Conservation (phyloP, 306 rosid genomes). For the Vigna angularis region DNA sequence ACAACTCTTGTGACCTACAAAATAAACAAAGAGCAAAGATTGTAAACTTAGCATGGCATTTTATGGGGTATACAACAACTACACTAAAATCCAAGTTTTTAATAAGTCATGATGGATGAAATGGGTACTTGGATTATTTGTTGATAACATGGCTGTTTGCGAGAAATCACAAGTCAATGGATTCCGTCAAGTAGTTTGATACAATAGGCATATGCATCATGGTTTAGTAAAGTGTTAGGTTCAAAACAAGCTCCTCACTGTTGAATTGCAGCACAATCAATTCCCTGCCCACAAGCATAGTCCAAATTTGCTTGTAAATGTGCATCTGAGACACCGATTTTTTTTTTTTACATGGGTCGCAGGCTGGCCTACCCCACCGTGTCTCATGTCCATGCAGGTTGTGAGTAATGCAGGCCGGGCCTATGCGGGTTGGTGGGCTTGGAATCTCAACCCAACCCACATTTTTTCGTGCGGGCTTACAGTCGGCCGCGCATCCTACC, state of each 20-base stretch:
- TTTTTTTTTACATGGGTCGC: too few relatives aligned
- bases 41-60: too few relatives aligned
- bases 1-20: conserved; percentile 78
- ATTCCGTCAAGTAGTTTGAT: conserved; percentile 63
- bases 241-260: conserved; percentile 84
- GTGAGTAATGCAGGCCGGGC: too few relatives aligned
- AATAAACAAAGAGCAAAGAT: conserved; percentile 30
- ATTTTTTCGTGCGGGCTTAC: too few relatives aligned
- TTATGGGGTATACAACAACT: too few relatives aligned
- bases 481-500: too few relatives aligned
- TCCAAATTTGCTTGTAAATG: conserved; percentile 79
- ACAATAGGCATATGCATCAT: conserved; percentile 70
- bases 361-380: too few relatives aligned
- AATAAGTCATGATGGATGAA: background rate
- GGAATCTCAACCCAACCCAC: too few relatives aligned
- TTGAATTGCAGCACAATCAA: conserved; percentile 79
- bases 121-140: conserved; percentile 66
- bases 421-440: too few relatives aligned
- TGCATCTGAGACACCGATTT: conserved; percentile 42
- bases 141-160: conserved; percentile 68
- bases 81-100: too few relatives aligned
- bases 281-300: conserved; percentile 82
- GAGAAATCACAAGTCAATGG: conserved; percentile 82
- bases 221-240: conserved; percentile 73
- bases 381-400: too few relatives aligned